A percentile compares a stretch with the other conserved stretches of the same genome.
Conservation (phyloP, 164 flowering plant species). For the Aristolochia californica region DNA sequence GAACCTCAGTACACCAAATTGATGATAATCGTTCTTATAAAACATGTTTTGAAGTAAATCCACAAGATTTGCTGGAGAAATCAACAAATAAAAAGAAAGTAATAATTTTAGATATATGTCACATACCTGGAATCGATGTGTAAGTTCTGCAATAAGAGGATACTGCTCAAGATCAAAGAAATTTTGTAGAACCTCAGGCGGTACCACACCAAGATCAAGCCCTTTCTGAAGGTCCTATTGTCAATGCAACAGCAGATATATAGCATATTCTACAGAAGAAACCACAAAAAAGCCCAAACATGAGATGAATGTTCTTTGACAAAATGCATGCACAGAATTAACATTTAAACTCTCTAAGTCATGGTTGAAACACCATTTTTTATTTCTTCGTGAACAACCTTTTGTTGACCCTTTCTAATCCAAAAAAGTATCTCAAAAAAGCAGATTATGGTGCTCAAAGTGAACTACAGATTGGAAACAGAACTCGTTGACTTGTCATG, state of each 20-base stretch:
- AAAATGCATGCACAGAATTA: no score
- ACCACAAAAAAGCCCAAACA: constrained; percentile 3
- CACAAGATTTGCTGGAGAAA: neutral
- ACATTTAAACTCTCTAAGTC: no score
- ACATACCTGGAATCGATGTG: constrained; percentile 74
- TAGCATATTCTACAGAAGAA: constrained; percentile 10
- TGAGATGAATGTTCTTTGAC: neutral
- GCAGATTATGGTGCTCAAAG: no score
- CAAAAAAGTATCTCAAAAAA: no score
- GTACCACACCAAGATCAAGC: constrained; percentile 87
- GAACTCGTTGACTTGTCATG: no score
- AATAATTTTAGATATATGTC: neutral
- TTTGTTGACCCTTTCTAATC: no score
- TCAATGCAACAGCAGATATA: neutral
- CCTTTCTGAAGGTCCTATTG: constrained; percentile 88
- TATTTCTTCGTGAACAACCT: no score
- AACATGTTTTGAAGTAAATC: no score
- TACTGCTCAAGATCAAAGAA: constrained; percentile 92
- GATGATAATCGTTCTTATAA: no score
- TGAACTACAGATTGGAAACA: no score
- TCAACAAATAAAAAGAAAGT: neutral
- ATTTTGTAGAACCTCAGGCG: constrained; percentile 88
- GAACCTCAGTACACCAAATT: no score
- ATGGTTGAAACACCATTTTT: no score
- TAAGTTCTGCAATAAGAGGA: constrained; percentile 78